Evolutionary conservation across 108 stramenopile species (phyloP), one percentile per base, ranked within the genome.

Genomic region (Cyclostephanos tholiformis): DNA sequence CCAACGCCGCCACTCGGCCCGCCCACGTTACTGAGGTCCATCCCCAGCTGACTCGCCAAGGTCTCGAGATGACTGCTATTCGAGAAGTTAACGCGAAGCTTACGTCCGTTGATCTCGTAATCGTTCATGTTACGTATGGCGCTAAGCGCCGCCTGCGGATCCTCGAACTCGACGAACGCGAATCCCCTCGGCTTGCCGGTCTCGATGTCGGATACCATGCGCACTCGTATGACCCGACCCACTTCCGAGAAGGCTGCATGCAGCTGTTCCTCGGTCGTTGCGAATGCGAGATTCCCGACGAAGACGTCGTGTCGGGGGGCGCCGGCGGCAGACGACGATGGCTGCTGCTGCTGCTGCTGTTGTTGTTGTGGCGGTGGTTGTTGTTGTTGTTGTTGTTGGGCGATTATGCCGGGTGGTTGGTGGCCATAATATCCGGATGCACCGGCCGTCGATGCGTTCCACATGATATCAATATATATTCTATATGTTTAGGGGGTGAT

Each of bases 41-140:
- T 94, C n/a, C 96, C 94, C 46, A 95, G 74, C 77, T 91, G 86
- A n/a, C 82, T 85, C 6, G 94, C 93, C 84, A 93, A 66, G 10
- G 81, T 91, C 66, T 95, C 96, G 64, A 96, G 78, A 72, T 95
- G 95, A 36, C 84, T 85, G 60, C 89, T 92, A 76, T 95, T 96
- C 60, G 92, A 94, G 64, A 93, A 98, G 69, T 97, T 98, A 20
- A 97, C 96, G 6, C 96, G 89, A 11, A 98, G 69, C 51, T 87
- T 86, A 57, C 98, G 82, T 6, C 96, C 96, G 76, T 97, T 97
- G 32, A 97, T 83, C 72, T 97, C 98, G 72, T 92, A 94, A 43
- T 94, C 95, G 69, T 99, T 97, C 88, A 99, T 95, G 75, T 99
- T 97, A 8, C 96, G 88, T 80, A 99, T 99, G 0, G 98, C 97